Evolutionary conservation across 208 protist genomes (phyloP).

Genomic region (Acanthamoeba culbertsoni): DNA sequence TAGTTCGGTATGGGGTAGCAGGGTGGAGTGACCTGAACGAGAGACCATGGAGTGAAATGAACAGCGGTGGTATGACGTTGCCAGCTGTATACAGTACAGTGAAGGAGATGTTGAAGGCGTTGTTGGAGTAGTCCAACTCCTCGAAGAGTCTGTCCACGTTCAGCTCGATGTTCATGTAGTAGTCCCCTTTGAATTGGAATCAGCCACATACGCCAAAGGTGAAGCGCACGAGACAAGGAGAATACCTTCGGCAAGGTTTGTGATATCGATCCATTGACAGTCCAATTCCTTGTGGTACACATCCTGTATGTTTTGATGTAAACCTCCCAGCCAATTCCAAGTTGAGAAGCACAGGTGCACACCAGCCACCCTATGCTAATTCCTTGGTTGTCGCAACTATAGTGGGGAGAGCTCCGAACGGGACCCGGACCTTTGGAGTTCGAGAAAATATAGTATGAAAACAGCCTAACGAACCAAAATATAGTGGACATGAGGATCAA

Average conservation of each 20-base stretch:
- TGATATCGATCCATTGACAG: conserved; percentile 52
- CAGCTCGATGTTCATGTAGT: neutral
- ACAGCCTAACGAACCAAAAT: neutral
- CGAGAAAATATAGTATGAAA: neutral
- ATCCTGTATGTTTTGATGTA: neutral
- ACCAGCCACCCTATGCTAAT: conserved; percentile 37
- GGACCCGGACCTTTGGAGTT: neutral
- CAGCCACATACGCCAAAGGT: neutral
- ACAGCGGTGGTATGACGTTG: neutral
- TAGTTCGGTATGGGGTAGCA: neutral
- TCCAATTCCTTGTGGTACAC: conserved; percentile 7
- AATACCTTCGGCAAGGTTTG: neutral
- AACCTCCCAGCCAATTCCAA: too few relatives aligned
- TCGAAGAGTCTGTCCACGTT: neutral
- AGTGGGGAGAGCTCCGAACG: neutral
- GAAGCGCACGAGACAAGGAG: neutral
- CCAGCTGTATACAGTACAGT: neutral
- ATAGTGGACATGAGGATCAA: neutral
- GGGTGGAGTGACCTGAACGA: neutral
- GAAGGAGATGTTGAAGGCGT: conserved; percentile 29
- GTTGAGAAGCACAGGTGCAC: neutral
- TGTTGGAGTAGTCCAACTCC: conserved; percentile 35
- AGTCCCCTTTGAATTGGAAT: neutral
- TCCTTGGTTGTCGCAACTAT: conserved; percentile 20
- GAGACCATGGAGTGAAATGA: neutral